A percentile compares a stretch with the other conserved stretches of the same genome.
Conservation (phyloP, 108 stramenopile genomes). For the Conticribra guillardii region DNA sequence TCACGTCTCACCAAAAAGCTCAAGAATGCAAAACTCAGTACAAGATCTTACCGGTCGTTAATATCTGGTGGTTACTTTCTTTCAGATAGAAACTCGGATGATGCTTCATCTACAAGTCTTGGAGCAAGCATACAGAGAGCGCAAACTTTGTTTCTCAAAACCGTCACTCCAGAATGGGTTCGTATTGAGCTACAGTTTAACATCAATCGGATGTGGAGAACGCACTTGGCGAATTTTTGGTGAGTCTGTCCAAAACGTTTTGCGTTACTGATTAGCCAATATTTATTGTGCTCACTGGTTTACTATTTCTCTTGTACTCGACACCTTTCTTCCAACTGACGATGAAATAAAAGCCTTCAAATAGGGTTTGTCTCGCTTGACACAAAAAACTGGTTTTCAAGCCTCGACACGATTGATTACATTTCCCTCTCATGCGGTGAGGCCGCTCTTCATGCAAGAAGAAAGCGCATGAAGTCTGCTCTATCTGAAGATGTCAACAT, state of each 20-base stretch:
- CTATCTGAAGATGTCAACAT: constrained; percentile 29
- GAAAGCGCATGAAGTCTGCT: constrained; percentile 67
- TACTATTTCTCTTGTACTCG: too few relatives aligned
- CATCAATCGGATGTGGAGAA: constrained; percentile 73
- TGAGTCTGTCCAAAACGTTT: neutral
- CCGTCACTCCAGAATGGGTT: constrained; percentile 60
- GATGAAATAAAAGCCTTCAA: constrained; percentile 66
- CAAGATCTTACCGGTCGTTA: constrained; percentile 56
- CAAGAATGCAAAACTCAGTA: constrained; percentile 80
- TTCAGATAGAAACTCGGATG: neutral
- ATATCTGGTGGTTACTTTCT: neutral
- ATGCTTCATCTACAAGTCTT: constrained; percentile 4
- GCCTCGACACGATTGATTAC: constrained; percentile 66
- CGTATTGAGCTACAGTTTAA: constrained; percentile 70
- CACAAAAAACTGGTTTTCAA: constrained; percentile 66
- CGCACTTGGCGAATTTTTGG: constrained; percentile 76
- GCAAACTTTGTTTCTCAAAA: constrained; percentile 70
- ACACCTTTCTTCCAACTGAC: too few relatives aligned
- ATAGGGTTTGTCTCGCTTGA: constrained; percentile 63
- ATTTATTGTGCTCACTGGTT: too few relatives aligned
- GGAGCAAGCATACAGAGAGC: constrained; percentile 48
- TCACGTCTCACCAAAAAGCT: constrained; percentile 86
- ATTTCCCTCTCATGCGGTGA: constrained; percentile 56
- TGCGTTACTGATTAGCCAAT: too few relatives aligned
- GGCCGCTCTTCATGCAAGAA: constrained; percentile 52